Percentiles rank a stretch among this genome's conserved stretches.
These are phyloP conservation scores for Ustilago vetiveriae DNA, from an alignment of 1,284 basidiomycete genomes.

Conservation along the genomic window DNA sequence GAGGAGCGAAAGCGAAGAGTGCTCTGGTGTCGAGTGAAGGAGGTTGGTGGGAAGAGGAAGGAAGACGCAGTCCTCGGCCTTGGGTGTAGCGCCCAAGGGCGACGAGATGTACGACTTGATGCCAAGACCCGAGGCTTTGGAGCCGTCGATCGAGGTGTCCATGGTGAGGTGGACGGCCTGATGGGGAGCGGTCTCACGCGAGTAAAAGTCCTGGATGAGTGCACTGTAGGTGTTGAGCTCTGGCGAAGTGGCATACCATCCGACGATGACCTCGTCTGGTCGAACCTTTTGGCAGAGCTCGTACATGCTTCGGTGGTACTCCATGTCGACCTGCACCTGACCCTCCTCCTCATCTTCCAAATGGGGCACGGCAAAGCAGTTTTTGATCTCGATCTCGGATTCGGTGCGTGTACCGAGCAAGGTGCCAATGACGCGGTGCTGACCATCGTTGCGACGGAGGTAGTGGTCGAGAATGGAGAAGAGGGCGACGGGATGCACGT, in stretches of 20 bases:
- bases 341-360: conserved; percentile 77
- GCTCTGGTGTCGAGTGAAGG: conserved; percentile 67
- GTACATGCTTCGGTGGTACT: conserved; percentile 92
- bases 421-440: conserved; percentile 87
- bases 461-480: conserved; percentile 98
- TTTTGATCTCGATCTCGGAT: conserved; percentile 64
- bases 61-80: conserved; percentile 66
- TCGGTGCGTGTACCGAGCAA: conserved; percentile 87
- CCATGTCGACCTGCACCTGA: conserved; percentile 86
- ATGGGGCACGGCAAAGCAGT: conserved; percentile 64
- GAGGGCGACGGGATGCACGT: conserved; percentile 71
- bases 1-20: conserved; percentile 71
- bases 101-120: conserved; percentile 89
- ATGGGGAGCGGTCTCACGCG: conserved; percentile 86
- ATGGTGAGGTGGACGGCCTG: conserved; percentile 92
- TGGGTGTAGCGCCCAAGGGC: conserved; percentile 65
- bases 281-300: conserved; percentile 86
- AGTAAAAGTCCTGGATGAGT: conserved; percentile 97
- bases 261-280: conserved; percentile 86
- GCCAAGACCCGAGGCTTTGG: conserved; percentile 66
- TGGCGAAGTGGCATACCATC: conserved; percentile 75
- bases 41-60: conserved; percentile 57
- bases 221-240: conserved; percentile 95
- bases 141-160: conserved; percentile 77
- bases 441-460: conserved; percentile 79